A percentile compares a stretch with the other conserved stretches of the same genome.
These are phyloP conservation scores for Aspergillus coremiiformis DNA, from an alignment of 495 filamentous ascomycete species.

Conservation along the genomic window DNA sequence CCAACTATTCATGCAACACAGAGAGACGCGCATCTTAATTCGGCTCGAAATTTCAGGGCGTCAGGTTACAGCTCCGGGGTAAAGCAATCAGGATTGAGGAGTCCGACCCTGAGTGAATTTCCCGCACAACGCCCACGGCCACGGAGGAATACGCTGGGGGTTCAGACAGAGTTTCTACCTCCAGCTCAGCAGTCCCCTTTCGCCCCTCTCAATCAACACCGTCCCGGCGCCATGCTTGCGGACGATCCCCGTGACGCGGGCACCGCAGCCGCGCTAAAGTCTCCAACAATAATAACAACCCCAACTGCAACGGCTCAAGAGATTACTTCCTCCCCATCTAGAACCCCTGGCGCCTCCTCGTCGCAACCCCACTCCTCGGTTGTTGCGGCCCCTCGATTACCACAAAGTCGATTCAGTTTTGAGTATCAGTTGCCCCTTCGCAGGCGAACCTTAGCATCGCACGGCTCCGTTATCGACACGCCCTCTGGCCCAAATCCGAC, in stretches of 20 bases:
- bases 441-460: conserved; percentile 17
- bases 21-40: conserved; percentile 1
- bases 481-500: conserved; percentile 4
- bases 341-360: conserved; percentile 1
- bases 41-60: neutral
- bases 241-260: conserved; percentile 24
- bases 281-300: conserved; percentile 7
- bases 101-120: neutral
- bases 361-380: neutral
- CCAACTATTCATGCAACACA: conserved; percentile 11
- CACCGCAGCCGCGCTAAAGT: conserved; percentile 21
- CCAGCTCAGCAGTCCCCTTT: neutral
- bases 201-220: neutral
- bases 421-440: conserved; percentile 19
- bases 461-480: conserved; percentile 10
- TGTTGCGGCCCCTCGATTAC: conserved; percentile 8
- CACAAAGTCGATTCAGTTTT: conserved; percentile 23
- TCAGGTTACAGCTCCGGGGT: neutral
- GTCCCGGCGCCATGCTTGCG: conserved; percentile 5
- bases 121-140: conserved; percentile 1
- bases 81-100: neutral
- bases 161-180: neutral
- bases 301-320: neutral
- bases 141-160: neutral
- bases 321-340: conserved; percentile 1